Evolutionary conservation across 768 basidiomycete genomes (phyloP).

Genomic region (Russula ochroleuca): DNA sequence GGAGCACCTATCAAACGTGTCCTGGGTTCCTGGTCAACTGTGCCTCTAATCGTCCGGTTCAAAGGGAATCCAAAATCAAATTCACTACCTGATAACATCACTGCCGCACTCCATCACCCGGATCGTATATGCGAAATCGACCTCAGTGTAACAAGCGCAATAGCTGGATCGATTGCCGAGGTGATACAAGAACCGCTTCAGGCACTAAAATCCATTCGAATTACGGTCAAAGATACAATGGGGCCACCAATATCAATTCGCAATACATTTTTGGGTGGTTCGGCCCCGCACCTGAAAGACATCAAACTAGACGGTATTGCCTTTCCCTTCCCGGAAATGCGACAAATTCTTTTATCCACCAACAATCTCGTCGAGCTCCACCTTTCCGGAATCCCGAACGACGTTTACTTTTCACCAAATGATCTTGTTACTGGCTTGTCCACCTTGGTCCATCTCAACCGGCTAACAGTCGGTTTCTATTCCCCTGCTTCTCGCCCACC

Average conservation of each 20-base stretch:
- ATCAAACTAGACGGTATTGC: not conserved
- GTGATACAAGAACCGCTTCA: conserved; percentile 30
- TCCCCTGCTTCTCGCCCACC: not conserved
- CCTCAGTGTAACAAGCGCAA: not conserved
- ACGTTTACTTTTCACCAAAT: conserved; percentile 1
- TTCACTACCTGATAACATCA: not conserved
- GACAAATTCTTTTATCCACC: conserved; percentile 8
- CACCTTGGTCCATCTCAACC: too few relatives aligned
- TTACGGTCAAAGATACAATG: conserved; percentile 35
- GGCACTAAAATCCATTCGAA: conserved; percentile 16
- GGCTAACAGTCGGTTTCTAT: not conserved
- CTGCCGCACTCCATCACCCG: not conserved
- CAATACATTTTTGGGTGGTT: not conserved
- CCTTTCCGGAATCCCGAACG: not conserved
- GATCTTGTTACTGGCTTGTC: not conserved
- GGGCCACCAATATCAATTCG: conserved; percentile 29
- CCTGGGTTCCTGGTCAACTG: not conserved
- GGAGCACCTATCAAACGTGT: not conserved
- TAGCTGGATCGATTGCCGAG: conserved; percentile 29
- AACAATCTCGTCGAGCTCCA: not conserved
- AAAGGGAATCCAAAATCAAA: too few relatives aligned
- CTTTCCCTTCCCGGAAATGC: conserved; percentile 1
- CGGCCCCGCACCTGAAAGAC: not conserved
- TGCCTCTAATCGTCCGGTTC: not conserved
- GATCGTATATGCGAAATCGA: not conserved